phyloP scores from a whole-genome alignment of 2,329 filamentous ascomycete species.

The Alternaria brassicicola region DNA sequence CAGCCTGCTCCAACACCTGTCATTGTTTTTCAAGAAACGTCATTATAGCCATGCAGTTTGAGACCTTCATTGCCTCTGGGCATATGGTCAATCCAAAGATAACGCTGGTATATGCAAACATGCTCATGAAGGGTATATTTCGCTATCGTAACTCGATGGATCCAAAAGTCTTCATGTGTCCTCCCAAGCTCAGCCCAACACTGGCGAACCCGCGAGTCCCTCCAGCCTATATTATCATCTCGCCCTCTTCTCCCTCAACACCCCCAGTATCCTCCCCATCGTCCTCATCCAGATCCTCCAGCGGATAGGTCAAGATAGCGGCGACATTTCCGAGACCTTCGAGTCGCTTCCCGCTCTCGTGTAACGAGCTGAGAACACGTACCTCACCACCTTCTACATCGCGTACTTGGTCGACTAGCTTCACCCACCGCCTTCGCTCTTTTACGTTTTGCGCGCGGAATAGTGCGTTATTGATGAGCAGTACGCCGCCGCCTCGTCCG shows the following conservation, averaged over 20 bases:
- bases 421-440: slow-evolving; percentile 79
- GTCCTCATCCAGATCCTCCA: slow-evolving; percentile 77
- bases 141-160: too few species aligned
- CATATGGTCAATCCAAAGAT: too few species aligned
- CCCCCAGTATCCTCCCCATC: slow-evolving; percentile 36
- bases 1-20: too few species aligned
- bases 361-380: slow-evolving; percentile 86
- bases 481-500: slow-evolving; percentile 79
- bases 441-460: slow-evolving; percentile 83
- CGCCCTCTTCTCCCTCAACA: slow-evolving; percentile 21
- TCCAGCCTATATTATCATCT: slow-evolving; percentile 37
- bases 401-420: slow-evolving; percentile 85
- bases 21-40: too few species aligned
- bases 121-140: background rate
- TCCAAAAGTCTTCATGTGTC: background rate
- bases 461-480: slow-evolving; percentile 85
- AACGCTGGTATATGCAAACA: background rate
- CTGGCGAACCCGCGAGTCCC: background rate
- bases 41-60: too few species aligned
- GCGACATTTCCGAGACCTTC: slow-evolving; percentile 87
- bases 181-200: background rate
- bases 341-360: slow-evolving; percentile 88
- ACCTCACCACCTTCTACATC: slow-evolving; percentile 82
- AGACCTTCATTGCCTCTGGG: too few species aligned
- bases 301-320: slow-evolving; percentile 86